Evolutionary conservation across 495 filamentous ascomycete genomes (phyloP), one percentile per base, ranked within the genome.

Genomic region (Trichodelitschia bisporula): DNA sequence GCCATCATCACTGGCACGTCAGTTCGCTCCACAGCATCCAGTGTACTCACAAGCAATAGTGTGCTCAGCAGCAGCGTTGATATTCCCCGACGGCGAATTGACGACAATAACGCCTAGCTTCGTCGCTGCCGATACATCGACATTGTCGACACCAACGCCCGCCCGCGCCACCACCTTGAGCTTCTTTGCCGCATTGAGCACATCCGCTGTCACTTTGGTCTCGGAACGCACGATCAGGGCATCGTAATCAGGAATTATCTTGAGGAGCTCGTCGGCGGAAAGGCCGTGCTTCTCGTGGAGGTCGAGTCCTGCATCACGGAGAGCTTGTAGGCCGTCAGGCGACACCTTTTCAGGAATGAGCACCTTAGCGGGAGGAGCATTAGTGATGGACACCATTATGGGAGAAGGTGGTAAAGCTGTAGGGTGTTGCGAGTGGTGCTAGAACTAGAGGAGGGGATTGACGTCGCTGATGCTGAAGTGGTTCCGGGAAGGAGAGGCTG

Each of bases 101-200:
- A 77, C 69, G 0, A 78, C 72, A 13, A 78, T 62, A 20, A 78
- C 61, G 9, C 72, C 72, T 15, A 59, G 48, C 31, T 57, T 54
- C 1, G 72, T 78, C 1, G 72, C 72, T 10, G 62, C 58, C 17
- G 54, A 47, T 0, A 78, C 64, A 45, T 77, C 66, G 29, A 78
- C 69, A 55, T 78, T 78, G 46, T 78, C 72, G 8, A 78, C 72
- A 3, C 72, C 72, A 1, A 78, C 72, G 5, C 72, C 72, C 13
- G 72, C 72, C 29, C 72, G 53, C 6, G 72, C 72, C n/a, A 78
- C 70, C 3, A 77, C 72, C 40, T 68, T 64, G 4, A 78, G 50
- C 27, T 57, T 64, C 31, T 53, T 55, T 3, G 56, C 70, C 3
- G 68, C 68, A 4, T 44, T 41, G 3, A 78, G 57, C 0, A 77